A percentile compares a stretch with the other conserved stretches of the same genome.
Conservation (phyloP, 495 filamentous ascomycete species). For the Tuber borchii region DNA sequence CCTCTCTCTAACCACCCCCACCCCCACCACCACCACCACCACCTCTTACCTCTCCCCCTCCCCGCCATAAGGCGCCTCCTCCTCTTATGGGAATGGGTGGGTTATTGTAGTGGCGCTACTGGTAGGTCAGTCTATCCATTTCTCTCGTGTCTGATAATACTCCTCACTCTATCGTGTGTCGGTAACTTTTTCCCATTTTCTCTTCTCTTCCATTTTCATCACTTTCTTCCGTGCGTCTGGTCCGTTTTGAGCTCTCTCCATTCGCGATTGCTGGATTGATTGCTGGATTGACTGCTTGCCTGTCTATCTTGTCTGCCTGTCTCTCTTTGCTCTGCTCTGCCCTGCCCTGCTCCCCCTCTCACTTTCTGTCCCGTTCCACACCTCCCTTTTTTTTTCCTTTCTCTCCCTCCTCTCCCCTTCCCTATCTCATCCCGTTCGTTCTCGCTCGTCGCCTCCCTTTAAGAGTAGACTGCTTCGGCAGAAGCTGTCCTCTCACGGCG, state of each 20-base stretch:
- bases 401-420: background rate
- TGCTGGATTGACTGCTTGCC: background rate
- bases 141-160: background rate
- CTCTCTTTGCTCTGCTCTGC: background rate
- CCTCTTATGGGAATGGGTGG: background rate
- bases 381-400: background rate
- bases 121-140: background rate
- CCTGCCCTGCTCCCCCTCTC: too few species aligned
- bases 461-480: background rate
- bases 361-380: background rate
- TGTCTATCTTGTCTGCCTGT: background rate
- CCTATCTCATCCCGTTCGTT: background rate
- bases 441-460: conserved; percentile 4
- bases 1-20: background rate
- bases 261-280: background rate
- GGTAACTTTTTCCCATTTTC: background rate
- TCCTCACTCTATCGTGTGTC: too few species aligned
- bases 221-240: background rate
- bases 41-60: background rate
- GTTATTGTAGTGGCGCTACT: background rate
- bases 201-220: background rate
- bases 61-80: background rate
- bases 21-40: background rate
- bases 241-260: background rate
- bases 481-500: background rate